phyloP scores from a whole-genome alignment of 192 early-diverging fungal genomes.

The Podila minutissima region DNA sequence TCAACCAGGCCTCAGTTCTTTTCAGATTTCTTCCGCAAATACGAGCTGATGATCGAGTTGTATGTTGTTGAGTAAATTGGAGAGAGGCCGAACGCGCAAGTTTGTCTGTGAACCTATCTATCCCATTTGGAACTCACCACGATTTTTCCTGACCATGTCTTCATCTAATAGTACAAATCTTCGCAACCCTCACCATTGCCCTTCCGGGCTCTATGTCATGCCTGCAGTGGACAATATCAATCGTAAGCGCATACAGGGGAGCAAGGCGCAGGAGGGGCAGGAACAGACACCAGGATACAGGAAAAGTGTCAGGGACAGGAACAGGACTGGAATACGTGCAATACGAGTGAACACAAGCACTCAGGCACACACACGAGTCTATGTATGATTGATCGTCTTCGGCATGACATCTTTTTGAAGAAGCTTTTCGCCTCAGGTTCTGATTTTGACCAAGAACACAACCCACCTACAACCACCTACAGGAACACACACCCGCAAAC shows the following conservation, averaged over 20 bases:
- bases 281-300: neutral
- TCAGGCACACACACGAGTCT: too few relatives aligned
- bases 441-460: neutral
- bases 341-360: too few relatives aligned
- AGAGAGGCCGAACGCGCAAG: neutral
- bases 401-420: too few relatives aligned
- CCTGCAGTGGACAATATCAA: conserved; percentile 74
- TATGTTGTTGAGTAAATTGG: conserved; percentile 36
- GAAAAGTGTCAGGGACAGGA: too few relatives aligned
- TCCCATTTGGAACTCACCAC: neutral
- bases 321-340: too few relatives aligned
- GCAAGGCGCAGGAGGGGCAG: neutral
- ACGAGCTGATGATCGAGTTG: conserved; percentile 81
- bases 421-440: neutral
- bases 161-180: conserved; percentile 69
- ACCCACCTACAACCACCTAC: neutral
- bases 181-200: conserved; percentile 81
- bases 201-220: conserved; percentile 88
- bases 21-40: conserved; percentile 62
- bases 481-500: too few relatives aligned
- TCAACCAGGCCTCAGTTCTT: conserved; percentile 32
- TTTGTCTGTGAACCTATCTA: too few relatives aligned
- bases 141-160: neutral
- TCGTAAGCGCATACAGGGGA: conserved; percentile 50
- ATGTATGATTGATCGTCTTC: too few relatives aligned